Percentiles rank a stretch among this genome's conserved stretches.
Evolutionary conservation across 805 yeast species (phyloP).

Genomic region (Saturnispora halmiae): DNA sequence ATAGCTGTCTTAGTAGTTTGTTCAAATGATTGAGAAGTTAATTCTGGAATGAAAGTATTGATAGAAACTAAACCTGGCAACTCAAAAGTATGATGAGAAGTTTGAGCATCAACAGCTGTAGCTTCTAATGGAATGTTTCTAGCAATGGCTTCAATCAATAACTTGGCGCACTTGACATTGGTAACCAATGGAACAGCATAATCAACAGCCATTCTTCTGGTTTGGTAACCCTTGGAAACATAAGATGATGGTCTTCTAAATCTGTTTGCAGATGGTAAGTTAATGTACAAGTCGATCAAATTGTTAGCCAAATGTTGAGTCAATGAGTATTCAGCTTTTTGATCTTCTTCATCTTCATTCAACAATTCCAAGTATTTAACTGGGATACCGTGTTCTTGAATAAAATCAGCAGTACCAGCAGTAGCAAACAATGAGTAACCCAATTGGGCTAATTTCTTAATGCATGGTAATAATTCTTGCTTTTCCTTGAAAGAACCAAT

Average conservation of each 20-base stretch:
- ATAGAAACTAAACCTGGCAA: conserved; percentile 85
- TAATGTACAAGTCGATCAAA: conserved; percentile 91
- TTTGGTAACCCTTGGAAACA: conserved; percentile 93
- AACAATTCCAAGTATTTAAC: conserved; percentile 91
- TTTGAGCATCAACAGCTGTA: conserved; percentile 74
- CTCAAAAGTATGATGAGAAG: conserved; percentile 73
- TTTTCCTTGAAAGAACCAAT: conserved; percentile 97
- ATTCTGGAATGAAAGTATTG: conserved; percentile 66
- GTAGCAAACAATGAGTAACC: conserved; percentile 94
- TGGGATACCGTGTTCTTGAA: conserved; percentile 88
- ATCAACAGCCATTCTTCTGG: conserved; percentile 99
- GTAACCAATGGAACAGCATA: conserved; percentile 96
- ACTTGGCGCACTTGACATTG: conserved; percentile 93
- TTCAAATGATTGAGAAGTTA: conserved; percentile 51
- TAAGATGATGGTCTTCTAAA: conserved; percentile 98
- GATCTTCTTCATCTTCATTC: conserved; percentile 56
- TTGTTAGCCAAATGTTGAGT: conserved; percentile 95
- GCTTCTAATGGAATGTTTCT: conserved; percentile 62
- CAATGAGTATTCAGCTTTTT: conserved; percentile 88
- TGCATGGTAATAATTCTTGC: conserved; percentile 83
- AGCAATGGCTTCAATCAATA: conserved; percentile 88
- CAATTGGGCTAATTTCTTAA: conserved; percentile 66
- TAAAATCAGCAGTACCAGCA: conserved; percentile 97
- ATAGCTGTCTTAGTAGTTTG: conserved; percentile 61
- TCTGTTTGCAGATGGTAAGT: conserved; percentile 92